Percentiles rank a stretch among this genome's conserved stretches.
These are phyloP conservation scores for Nicotiana benthamiana DNA, from an alignment of 257 asterid genomes.

Conservation along the genomic window DNA sequence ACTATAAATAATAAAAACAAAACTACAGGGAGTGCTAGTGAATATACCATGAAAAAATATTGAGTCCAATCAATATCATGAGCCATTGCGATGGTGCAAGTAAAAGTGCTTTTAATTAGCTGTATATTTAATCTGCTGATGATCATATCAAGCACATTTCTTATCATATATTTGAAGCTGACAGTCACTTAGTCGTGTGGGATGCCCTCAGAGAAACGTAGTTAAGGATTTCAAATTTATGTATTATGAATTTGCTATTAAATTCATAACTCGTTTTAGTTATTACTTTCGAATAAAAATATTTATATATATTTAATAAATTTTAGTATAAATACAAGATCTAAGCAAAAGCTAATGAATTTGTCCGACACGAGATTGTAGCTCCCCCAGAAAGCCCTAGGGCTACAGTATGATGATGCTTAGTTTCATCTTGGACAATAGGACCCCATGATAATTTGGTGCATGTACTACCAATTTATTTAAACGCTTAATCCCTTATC, in stretches of 20 bases:
- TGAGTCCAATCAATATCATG: neutral
- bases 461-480: neutral
- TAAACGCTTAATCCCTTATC: neutral
- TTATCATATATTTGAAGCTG: constrained; percentile 1
- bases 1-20: neutral
- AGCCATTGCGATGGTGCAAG: neutral
- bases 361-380: no score
- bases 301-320: no score
- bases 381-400: neutral
- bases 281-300: no score
- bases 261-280: no score
- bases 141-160: constrained; percentile 3
- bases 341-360: no score
- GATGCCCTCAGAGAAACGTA: neutral
- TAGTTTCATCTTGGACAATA: neutral
- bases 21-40: constrained; percentile 1
- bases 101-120: neutral
- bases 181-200: constrained; percentile 4
- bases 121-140: neutral
- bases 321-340: no score
- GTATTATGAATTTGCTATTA: no score
- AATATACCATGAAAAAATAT: constrained; percentile 8
- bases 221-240: no score
- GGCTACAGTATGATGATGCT: neutral
- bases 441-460: neutral